phyloP scores from a whole-genome alignment of 208 protist species.

The Acanthamoeba healyi region DNA sequence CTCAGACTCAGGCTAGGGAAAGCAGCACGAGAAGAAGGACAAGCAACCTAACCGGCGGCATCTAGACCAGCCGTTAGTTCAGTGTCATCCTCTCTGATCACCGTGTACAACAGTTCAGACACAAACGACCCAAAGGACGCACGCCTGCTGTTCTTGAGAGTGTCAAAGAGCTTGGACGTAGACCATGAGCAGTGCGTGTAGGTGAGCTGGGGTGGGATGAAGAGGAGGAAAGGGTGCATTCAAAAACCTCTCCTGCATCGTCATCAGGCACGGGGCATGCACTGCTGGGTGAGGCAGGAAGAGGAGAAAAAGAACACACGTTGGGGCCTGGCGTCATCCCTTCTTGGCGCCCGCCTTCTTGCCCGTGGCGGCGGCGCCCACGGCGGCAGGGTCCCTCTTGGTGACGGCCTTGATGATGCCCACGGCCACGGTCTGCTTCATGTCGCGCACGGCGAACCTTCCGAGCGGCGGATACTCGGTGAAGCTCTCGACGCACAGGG shows the following conservation, averaged over 20 bases:
- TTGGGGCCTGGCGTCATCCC: not conserved
- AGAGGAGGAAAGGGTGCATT: not conserved
- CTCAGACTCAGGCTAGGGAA: not conserved
- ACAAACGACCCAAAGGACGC: too few species aligned
- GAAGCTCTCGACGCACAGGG: conserved; percentile 97
- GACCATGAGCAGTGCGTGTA: too few species aligned
- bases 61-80: too few species aligned
- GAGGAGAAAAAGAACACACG: not conserved
- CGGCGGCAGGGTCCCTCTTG: conserved; percentile 61
- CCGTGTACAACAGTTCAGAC: too few species aligned
- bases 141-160: too few species aligned
- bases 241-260: not conserved
- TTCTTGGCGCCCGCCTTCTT: conserved; percentile 32
- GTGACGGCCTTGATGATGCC: conserved; percentile 95
- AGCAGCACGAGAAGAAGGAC: not conserved
- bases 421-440: conserved; percentile 97
- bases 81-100: too few species aligned
- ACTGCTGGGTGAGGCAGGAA: not conserved
- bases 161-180: not conserved
- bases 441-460: conserved; percentile 96
- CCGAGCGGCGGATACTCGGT: conserved; percentile 96
- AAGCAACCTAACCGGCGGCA: too few species aligned
- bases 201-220: too few species aligned
- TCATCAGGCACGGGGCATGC: too few species aligned
- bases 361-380: not conserved